A percentile compares a stretch with the other conserved stretches of the same genome.
Conservation (phyloP, 768 basidiomycete genomes). For the Strobilomyces echinocephalus region DNA sequence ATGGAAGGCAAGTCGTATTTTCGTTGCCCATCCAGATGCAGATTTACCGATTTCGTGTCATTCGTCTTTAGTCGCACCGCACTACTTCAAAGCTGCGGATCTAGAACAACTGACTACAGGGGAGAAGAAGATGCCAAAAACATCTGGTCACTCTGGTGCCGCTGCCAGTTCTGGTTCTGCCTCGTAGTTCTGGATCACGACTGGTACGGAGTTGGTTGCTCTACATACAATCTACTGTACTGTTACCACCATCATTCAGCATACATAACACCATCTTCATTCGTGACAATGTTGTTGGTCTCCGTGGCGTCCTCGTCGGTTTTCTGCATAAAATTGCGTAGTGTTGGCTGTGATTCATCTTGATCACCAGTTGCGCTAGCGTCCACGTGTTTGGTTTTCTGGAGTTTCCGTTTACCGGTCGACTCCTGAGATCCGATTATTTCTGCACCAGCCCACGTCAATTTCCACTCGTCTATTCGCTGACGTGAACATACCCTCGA, state of each 20-base stretch:
- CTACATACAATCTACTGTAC: background rate
- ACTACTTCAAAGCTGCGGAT: constrained; percentile 89
- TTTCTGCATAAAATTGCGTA: constrained; percentile 47
- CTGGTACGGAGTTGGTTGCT: background rate
- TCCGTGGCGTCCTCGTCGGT: constrained; percentile 21
- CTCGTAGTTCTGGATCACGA: background rate
- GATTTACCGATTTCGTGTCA: background rate
- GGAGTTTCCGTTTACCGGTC: constrained; percentile 39
- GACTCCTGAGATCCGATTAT: constrained; percentile 54
- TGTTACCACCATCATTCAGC: constrained; percentile 21
- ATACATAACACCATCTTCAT: constrained; percentile 62
- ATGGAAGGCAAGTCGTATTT: constrained; percentile 65
- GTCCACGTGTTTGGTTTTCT: constrained; percentile 28
- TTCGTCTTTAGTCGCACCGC: constrained; percentile 71
- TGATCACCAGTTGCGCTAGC: constrained; percentile 13
- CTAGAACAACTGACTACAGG: constrained; percentile 74
- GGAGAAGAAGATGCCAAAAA: constrained; percentile 92
- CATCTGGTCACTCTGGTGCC: constrained; percentile 35
- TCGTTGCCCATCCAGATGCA: background rate
- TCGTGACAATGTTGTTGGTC: constrained; percentile 40
- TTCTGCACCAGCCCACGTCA: constrained; percentile 35
- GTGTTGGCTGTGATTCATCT: constrained; percentile 32
- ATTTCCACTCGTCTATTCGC: background rate
- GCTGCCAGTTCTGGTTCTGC: constrained; percentile 6
- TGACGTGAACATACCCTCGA: constrained; percentile 51